Evolutionary conservation across 495 filamentous ascomycete genomes (phyloP), one percentile per base, ranked within the genome.

Genomic region (Xylaria palmicola): DNA sequence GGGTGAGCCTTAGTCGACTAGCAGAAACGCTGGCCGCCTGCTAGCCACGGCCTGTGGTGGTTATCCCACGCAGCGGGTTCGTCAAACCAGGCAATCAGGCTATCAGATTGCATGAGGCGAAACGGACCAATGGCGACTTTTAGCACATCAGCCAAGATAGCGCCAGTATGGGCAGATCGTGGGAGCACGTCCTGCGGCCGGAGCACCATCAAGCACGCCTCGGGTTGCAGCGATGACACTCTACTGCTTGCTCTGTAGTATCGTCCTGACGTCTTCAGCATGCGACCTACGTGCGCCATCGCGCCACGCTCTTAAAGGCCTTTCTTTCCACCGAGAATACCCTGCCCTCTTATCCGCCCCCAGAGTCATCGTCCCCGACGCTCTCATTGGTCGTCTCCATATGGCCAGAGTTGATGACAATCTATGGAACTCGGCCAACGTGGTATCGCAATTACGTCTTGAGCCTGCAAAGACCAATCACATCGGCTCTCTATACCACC

Each of bases 371-470:
- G 10, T 36, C 52, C 57, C 56, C 9, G 19, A 26, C 30, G 4
- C 43, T 45, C 45, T 36, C 15, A 72, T 69, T 72, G 69, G 69
- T 37, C 56, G 49, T 50, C 56, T 40, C 20, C 49, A 54, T 65
- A 62, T 56, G 45, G 55, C 61, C 56, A 69, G 48, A 62, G 51
- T 67, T 56, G 50, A 66, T 62, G 68, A 62, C 65, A 72, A 67
- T 69, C 61, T 65, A 68, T 68, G 66, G 60, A 68, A 66, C 64
- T 68, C 69, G 67, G 53, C 67, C 60, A 68, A 67, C 65, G 69
- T 69, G 65, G 40, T 62, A 69, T 72, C 63, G 67, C 66, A 72
- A 69, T 72, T 69, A 69, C 65, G 58, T 65, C 60, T 49, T 55
- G 57, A 53, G 62, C 60, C 37, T 34, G 6, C 43, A 60, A 62